A percentile compares a stretch with the other conserved stretches of the same genome.
Evolutionary conservation across 139 green algal genomes (phyloP).

Genomic region (Limnomonas spitsbergensis): DNA sequence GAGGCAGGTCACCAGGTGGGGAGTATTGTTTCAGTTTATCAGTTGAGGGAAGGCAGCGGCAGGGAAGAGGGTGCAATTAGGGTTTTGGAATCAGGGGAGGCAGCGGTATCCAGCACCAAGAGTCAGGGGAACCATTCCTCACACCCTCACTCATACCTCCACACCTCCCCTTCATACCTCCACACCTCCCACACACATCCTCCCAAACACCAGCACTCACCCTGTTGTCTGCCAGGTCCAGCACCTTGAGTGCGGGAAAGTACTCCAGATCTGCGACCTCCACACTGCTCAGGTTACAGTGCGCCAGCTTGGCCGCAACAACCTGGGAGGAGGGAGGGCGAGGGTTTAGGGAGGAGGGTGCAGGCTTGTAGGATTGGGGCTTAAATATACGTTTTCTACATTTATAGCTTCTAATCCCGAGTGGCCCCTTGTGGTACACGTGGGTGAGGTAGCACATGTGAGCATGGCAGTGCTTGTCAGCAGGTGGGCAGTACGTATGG

Average conservation of each 20-base stretch:
- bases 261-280: constrained; percentile 36
- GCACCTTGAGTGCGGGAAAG: constrained; percentile 27
- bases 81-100: no score
- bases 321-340: constrained; percentile 1
- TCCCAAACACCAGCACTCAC: no score
- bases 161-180: no score
- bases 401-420: background rate
- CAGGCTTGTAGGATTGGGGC: background rate
- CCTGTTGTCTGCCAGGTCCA: constrained; percentile 45
- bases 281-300: constrained; percentile 3
- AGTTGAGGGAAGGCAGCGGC: background rate
- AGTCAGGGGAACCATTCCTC: no score
- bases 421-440: no score
- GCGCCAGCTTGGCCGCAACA: constrained; percentile 4
- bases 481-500: no score
- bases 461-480: no score
- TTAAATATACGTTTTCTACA: background rate
- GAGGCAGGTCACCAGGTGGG: no score
- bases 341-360: background rate
- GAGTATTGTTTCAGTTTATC: background rate
- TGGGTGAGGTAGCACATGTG: no score
- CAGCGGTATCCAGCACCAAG: no score
- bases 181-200: no score
- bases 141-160: no score
- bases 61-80: background rate